These are phyloP conservation scores for Wickerhamomyces hampshirensis DNA, from an alignment of 805 yeast genomes.

Conservation along the genomic window DNA sequence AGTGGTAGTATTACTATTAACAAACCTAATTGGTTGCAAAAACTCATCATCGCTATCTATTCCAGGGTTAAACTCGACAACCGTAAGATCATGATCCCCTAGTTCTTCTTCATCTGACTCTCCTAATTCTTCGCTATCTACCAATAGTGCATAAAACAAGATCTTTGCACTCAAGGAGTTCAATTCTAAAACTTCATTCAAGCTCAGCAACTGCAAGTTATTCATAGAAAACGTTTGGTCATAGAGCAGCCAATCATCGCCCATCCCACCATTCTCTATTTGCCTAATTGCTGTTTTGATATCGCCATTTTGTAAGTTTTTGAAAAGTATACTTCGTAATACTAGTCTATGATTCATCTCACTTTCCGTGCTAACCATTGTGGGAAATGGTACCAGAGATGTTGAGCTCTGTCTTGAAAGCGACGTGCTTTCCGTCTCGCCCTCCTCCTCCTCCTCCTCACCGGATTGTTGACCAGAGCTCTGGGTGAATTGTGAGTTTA, in stretches of 20 bases:
- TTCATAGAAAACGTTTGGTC: constrained; percentile 33
- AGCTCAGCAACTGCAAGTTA: constrained; percentile 29
- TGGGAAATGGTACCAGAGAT: constrained; percentile 15
- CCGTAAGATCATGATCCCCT: constrained; percentile 22
- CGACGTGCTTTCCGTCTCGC: not conserved
- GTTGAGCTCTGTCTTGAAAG: constrained; percentile 4
- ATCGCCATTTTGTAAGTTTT: constrained; percentile 16
- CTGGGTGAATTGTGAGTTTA: not conserved
- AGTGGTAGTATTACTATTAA: constrained; percentile 16
- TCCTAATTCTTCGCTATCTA: constrained; percentile 1
- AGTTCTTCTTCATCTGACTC: constrained; percentile 9
- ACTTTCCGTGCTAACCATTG: constrained; percentile 10
- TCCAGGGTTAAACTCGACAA: constrained; percentile 22
- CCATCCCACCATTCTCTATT: constrained; percentile 17
- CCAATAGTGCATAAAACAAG: constrained; percentile 26
- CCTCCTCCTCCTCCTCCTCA: constrained; percentile 4
- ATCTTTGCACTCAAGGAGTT: constrained; percentile 27
- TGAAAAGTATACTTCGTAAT: constrained; percentile 18
- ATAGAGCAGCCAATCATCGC: constrained; percentile 38
- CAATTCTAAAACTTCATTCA: constrained; percentile 30
- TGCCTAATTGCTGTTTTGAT: constrained; percentile 23
- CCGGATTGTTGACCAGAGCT: not conserved
- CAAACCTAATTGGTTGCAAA: constrained; percentile 13
- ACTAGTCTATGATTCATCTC: constrained; percentile 11
- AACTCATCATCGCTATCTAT: constrained; percentile 1